Percentiles rank a stretch among this genome's conserved stretches.
Conservation (phyloP, 2,329 filamentous ascomycete species). For the Taxawa tesnikishii region DNA sequence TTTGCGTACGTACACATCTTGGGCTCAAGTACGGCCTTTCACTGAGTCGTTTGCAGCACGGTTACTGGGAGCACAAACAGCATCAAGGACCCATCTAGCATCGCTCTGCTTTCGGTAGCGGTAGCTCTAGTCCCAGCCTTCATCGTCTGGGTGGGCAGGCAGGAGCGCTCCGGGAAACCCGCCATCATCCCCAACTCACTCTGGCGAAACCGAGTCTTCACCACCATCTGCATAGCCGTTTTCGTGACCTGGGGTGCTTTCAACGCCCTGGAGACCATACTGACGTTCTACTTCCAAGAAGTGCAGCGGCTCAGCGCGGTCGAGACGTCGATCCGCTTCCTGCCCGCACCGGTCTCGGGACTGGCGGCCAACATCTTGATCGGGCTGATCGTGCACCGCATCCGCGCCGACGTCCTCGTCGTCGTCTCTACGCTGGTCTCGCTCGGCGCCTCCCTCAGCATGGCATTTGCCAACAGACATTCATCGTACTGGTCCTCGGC, state of each 20-base stretch:
- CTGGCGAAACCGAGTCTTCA: slow-evolving; percentile 47
- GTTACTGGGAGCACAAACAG: slow-evolving; percentile 12
- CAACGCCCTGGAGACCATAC: slow-evolving; percentile 24
- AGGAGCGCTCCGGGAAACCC: slow-evolving; percentile 31
- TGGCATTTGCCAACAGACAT: slow-evolving; percentile 31
- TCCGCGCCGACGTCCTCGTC: slow-evolving; percentile 31
- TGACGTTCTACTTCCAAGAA: slow-evolving; percentile 32
- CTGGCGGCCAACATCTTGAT: slow-evolving; percentile 31
- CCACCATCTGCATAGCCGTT: slow-evolving; percentile 37
- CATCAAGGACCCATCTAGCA: slow-evolving; percentile 12
- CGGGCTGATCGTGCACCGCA: slow-evolving; percentile 32
- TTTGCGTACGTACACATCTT: slow-evolving; percentile 34
- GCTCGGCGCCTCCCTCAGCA: slow-evolving; percentile 27
- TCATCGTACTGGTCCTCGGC: slow-evolving; percentile 37
- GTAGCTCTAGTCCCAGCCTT: slow-evolving; percentile 36
- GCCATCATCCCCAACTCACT: slow-evolving; percentile 51
- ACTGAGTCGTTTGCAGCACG: slow-evolving; percentile 1
- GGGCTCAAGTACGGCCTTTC: background rate
- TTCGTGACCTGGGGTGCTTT: slow-evolving; percentile 26
- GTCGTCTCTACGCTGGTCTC: slow-evolving; percentile 23
- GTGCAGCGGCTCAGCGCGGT: slow-evolving; percentile 22
- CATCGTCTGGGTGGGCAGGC: slow-evolving; percentile 40
- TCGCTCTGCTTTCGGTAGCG: slow-evolving; percentile 31
- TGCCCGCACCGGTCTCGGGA: slow-evolving; percentile 28
- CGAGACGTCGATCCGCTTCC: slow-evolving; percentile 28